These are phyloP conservation scores for Speleostelium caveatum DNA, from an alignment of 78 protist species.

Conservation along the genomic window DNA sequence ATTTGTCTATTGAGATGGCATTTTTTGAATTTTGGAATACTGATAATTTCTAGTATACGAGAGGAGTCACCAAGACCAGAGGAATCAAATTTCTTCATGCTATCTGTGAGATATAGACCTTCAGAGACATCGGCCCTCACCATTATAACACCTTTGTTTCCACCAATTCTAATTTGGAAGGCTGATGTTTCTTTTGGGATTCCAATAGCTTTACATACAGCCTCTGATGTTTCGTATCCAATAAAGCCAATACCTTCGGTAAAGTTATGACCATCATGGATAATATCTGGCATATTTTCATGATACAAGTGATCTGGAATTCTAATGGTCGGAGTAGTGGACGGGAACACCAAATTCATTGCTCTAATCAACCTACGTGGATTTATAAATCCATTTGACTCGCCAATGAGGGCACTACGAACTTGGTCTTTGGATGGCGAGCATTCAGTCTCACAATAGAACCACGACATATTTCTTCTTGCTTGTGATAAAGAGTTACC, in stretches of 20 bases:
- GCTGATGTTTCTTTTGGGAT: slow-evolving; percentile 15
- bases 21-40: not conserved
- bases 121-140: not conserved
- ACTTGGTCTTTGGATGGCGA: not conserved
- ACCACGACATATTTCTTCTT: slow-evolving; percentile 1
- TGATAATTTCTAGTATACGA: slow-evolving; percentile 46
- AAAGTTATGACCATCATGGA: not conserved
- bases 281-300: not conserved
- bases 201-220: not conserved
- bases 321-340: not conserved
- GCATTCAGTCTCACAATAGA: not conserved
- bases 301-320: not conserved
- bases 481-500: slow-evolving; percentile 8
- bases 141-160: slow-evolving; percentile 60
- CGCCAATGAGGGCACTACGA: not conserved
- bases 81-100: slow-evolving; percentile 53
- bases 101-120: slow-evolving; percentile 23
- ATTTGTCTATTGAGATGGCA: slow-evolving; percentile 74
- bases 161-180: slow-evolving; percentile 71
- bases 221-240: not conserved
- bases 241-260: slow-evolving; percentile 53
- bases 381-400: not conserved
- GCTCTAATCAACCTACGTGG: slow-evolving; percentile 13
- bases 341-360: slow-evolving; percentile 23
- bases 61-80: not conserved